A percentile compares a stretch with the other conserved stretches of the same genome.
These are phyloP conservation scores for Glarea lozoyensis DNA, from an alignment of 495 filamentous ascomycete genomes.

Conservation along the genomic window DNA sequence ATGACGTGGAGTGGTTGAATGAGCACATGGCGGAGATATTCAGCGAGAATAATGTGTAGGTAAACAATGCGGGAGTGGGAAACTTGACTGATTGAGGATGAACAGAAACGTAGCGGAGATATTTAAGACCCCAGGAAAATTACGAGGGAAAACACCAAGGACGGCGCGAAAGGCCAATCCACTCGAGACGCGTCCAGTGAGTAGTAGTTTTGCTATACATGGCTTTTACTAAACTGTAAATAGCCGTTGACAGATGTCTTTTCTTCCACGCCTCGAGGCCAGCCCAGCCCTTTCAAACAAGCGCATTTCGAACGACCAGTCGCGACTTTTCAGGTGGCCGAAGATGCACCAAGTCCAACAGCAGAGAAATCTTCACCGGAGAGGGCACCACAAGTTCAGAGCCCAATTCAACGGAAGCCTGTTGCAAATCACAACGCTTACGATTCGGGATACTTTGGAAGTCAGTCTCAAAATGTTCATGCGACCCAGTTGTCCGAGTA, in stretches of 20 bases:
- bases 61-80: conserved; percentile 38
- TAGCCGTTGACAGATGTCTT: conserved; percentile 87
- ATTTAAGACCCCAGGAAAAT: conserved; percentile 92
- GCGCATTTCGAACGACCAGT: conserved; percentile 17
- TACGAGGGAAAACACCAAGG: conserved; percentile 87
- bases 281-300: conserved; percentile 35
- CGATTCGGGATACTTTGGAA: conserved; percentile 82
- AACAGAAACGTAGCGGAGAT: conserved; percentile 68
- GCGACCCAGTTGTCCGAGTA: conserved; percentile 11
- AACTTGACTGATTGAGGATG: conserved; percentile 28
- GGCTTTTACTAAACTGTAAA: conserved; percentile 16
- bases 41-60: conserved; percentile 60
- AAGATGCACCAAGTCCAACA: conserved; percentile 12
- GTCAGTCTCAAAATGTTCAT: conserved; percentile 29
- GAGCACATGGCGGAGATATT: conserved; percentile 96
- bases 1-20: conserved; percentile 93
- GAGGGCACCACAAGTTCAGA: conserved; percentile 3
- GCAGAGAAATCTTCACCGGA: conserved; percentile 3
- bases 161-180: conserved; percentile 63
- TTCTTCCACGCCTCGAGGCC: conserved; percentile 36
- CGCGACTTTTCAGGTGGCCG: conserved; percentile 21
- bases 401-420: conserved; percentile 11
- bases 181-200: conserved; percentile 59
- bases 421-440: conserved; percentile 25
- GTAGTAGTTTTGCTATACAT: conserved; percentile 19